Base-by-base conservation (phyloP, 2,329 filamentous ascomycete genomes). In the Coniochaeta sp. region DNA sequence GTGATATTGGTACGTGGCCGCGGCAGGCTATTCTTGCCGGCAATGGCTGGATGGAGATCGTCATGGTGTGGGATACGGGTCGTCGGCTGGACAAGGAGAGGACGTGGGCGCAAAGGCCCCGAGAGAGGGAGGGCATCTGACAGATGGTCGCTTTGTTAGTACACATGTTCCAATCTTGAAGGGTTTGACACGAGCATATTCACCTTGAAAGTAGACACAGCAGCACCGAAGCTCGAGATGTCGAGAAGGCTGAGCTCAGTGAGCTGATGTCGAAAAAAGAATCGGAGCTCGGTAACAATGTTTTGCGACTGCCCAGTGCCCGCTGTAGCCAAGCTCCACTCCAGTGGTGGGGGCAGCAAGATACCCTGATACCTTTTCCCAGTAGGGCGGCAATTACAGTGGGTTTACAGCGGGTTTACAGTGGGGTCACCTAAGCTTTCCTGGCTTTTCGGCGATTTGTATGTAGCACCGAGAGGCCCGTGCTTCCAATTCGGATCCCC, bases 41-140 rank as follows among this genome's bases (percentile, higher is more conserved):
- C 16, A 57, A 42, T 58, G 58, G 3, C 40, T 61, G 24, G 59
- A 63, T 8, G 60, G n/a, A n/a, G n/a, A n/a, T n/a, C n/a, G n/a
- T n/a, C n/a, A 56, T 60, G 60, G 60, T 38, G 59, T 32, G 58
- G 58, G 55, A 62, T 63, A 54, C 63, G 50, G 55, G 62, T 57
- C 61, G 62, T 57, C 61, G 65, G 60, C 22, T 64, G 58, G 64
- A 63, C 56, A 65, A 64, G 59, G 61, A 70, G 52, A 67, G 56
- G 28, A 67, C 44, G 50, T 61, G 65, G 24, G 62, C 61, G 58
- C 61, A 60, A 30, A 66, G 65, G 55, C 71, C 70, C 61, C 70
- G 71, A 44, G 73, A 71, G 63, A 74, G 71, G 52, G 70, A 70
- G 42, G 72, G 69, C 72, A 74, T 74, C 66, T 69, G 42, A 19